Percentiles rank a stretch among this genome's conserved stretches.
These are phyloP conservation scores for Ceratobasidium sp. DNA, from an alignment of 1,284 basidiomycete species.

Conservation along the genomic window DNA sequence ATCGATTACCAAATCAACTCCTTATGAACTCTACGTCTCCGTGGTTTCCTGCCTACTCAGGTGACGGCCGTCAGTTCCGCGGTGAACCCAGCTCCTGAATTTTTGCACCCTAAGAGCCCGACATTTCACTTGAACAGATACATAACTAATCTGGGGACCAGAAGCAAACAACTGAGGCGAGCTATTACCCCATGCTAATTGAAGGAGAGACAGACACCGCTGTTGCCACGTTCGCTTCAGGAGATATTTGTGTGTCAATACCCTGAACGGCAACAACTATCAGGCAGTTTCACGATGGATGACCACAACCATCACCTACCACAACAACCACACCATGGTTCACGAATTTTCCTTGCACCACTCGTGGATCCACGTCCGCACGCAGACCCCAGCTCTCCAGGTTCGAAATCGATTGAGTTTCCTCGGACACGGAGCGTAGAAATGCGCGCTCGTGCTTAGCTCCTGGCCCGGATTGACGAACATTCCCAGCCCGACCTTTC, in stretches of 20 bases:
- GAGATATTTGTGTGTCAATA: neutral
- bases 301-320: neutral
- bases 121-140: too few species aligned
- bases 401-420: neutral
- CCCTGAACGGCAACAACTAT: neutral
- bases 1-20: too few species aligned
- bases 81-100: too few species aligned
- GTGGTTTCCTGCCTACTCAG: too few species aligned
- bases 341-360: neutral
- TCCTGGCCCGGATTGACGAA: too few species aligned
- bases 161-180: too few species aligned
- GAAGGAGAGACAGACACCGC: neutral
- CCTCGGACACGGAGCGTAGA: neutral
- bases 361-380: neutral
- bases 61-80: too few species aligned
- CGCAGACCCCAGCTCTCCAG: constrained; percentile 17
- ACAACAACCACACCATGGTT: constrained; percentile 10
- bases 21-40: too few species aligned
- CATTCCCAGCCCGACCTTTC: neutral
- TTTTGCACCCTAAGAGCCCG: too few species aligned
- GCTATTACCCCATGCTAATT: neutral
- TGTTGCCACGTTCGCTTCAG: neutral
- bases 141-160: too few species aligned
- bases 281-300: neutral
- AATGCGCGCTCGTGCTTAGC: constrained; percentile 7